Base-by-base conservation (phyloP, 495 filamentous ascomycete species). In the Cercophora sp. region DNA sequence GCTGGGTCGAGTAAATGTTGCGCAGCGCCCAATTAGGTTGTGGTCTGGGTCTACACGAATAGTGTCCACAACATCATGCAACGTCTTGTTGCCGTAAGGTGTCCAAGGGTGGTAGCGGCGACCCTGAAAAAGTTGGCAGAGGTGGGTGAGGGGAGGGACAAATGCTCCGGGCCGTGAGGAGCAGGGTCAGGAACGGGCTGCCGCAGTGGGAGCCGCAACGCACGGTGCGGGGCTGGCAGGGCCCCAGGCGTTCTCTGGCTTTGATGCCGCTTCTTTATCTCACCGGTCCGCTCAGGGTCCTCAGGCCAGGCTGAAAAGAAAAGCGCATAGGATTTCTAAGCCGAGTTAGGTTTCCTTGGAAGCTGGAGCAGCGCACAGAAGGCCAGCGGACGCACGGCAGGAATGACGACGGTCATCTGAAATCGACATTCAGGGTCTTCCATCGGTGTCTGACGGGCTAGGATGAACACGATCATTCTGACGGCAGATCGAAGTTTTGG, bases 401-500 rank as follows among this genome's bases (percentile, higher is more conserved):
- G 41, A 54, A 34, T 57, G 55, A 57, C 48, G 41, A 52, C 45
- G 20, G 9, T 22, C 24, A 47, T 18, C 27, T 6, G 25, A 24
- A 31, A 42, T 50, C 27, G 48, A 47, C 46, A 55, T 24, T 50
- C 46, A 59, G 56, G 55, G 52, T 59, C 42, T 56, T 58, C 47
- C 22, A 46, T 34, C 25, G 27, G 36, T 31, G 50, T 45, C 23
- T 42, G 45, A 46, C 24, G 9, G 45, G 6, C 27, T 29, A 47
- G 43, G 24, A 59, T 58, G 52, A 55, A 29, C 45, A 32, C 53
- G 44, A 42, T 56, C 49, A 62, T 53, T 56, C 31, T 51, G 47
- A 48, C 44, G 46, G 36, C 24, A 37, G 62, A 65, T 65, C 62
- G 59, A 54, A 43, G 35, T 58, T 65, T 65, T 58, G 32, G 54